phyloP scores from a whole-genome alignment of 2,329 filamentous ascomycete genomes.

The Beauveria sp. region DNA sequence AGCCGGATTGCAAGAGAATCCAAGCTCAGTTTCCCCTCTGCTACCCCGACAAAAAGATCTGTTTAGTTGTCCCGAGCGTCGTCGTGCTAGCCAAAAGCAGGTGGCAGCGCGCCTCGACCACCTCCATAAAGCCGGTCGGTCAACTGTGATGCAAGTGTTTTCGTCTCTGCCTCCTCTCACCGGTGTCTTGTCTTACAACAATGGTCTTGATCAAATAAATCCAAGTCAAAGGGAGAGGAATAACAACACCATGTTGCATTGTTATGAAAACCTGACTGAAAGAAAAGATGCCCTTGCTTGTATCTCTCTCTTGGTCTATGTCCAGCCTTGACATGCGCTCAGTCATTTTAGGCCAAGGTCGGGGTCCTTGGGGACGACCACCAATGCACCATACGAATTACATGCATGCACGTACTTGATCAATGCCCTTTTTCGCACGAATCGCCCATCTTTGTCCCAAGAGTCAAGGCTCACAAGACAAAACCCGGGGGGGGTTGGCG shows the following conservation, averaged over 20 bases:
- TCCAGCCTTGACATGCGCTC: conserved; percentile 1
- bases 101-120: no score
- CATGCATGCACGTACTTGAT: neutral
- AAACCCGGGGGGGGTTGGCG: neutral
- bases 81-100: neutral
- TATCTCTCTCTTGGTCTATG: neutral
- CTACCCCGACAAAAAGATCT: neutral
- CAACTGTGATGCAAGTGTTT: no score
- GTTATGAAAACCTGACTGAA: no score
- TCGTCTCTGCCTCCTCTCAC: no score
- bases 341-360: conserved; percentile 2
- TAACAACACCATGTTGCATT: no score
- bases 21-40: neutral
- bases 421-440: neutral
- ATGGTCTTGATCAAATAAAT: no score
- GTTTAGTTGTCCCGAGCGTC: neutral
- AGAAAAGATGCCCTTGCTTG: neutral
- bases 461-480: neutral
- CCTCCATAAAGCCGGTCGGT: no score
- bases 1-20: neutral
- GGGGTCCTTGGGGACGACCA: neutral
- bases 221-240: no score
- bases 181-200: no score
- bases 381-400: no score
- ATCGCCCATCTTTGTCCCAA: neutral